Base-by-base conservation (phyloP, 2,329 filamentous ascomycete genomes). In the Calonectria naviculata region DNA sequence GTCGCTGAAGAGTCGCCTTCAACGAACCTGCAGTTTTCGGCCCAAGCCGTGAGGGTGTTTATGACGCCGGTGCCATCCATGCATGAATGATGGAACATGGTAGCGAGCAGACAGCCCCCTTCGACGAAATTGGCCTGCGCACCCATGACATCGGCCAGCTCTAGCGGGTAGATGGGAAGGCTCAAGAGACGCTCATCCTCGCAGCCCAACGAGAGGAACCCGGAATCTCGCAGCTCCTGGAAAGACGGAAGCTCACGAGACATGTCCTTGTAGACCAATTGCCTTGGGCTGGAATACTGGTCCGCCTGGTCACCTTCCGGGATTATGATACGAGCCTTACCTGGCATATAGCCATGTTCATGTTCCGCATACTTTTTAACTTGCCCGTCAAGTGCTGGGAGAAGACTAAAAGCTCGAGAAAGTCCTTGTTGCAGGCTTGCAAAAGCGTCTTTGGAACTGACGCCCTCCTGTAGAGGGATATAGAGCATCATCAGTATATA, bases 311-410 rank as follows among this genome's bases (percentile, higher is more conserved):
- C 54, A 58, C 28, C 7, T 70, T 54, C 71, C 10, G 77, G 76
- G 7, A 79, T 71, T 0, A 73, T 71, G 15, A 79, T 65, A 52
- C 74, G 68, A 12, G 76, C 54, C 13, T 79, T 73, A 17, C 76
- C 75, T 17, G 73, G 72, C 4, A 46, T 71, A 49, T 77, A 77
- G 7, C 75, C 76, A 29, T 78, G 71, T 42, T 79, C 77, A 4
- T 79, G 73, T 29, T 75, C 75, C 2, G 76, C 77, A 17, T 71
- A 71, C 26, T 66, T 56, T 66, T 81, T 83, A 49, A 85, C 75
- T 46, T 78, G 81, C 17, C 83, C 83, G 0, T 75, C 75, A 0
- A 85, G 78, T 19, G 76, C 81, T 10, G 83, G 82, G 15, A 85
- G 81, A 62, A 84, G 70, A 1, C 81, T 74, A 3, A 85, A 73